These are phyloP conservation scores for Backusella macrospora DNA, from an alignment of 192 early-diverging fungal species.

Conservation along the genomic window DNA sequence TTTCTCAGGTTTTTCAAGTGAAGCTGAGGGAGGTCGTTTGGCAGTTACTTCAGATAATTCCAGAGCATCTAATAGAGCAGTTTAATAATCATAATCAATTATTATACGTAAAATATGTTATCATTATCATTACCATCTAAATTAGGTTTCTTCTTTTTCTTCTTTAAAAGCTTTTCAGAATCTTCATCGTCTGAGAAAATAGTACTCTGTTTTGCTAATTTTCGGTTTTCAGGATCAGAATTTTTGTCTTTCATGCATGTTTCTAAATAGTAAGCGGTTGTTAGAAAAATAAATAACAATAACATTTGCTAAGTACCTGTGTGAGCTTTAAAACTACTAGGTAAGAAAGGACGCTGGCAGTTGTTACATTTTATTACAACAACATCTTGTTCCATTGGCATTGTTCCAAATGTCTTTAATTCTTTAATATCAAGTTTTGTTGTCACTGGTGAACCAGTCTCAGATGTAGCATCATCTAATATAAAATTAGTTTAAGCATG, in stretches of 20 bases:
- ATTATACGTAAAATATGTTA: not conserved
- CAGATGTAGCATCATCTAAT: slow-evolving; percentile 35
- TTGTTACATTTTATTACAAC: slow-evolving; percentile 66
- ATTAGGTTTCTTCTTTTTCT: not conserved
- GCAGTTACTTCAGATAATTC: slow-evolving; percentile 28
- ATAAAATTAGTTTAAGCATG: not conserved
- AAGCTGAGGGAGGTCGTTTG: slow-evolving; percentile 41
- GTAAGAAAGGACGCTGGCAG: slow-evolving; percentile 67
- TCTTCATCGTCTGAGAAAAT: slow-evolving; percentile 29
- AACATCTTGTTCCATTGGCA: slow-evolving; percentile 64
- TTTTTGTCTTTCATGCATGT: slow-evolving; percentile 13
- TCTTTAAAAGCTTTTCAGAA: not conserved
- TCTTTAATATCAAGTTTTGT: slow-evolving; percentile 45
- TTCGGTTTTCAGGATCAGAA: slow-evolving; percentile 23
- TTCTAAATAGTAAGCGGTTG: not conserved
- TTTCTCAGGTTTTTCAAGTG: slow-evolving; percentile 52
- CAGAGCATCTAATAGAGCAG: slow-evolving; percentile 30
- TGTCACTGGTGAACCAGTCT: slow-evolving; percentile 36
- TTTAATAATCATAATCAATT: not conserved
- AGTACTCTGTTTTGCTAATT: slow-evolving; percentile 16
- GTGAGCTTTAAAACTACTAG: slow-evolving; percentile 65
- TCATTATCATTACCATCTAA: not conserved
- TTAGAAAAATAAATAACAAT: not conserved
- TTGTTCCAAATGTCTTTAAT: slow-evolving; percentile 55
- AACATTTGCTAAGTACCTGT: slow-evolving; percentile 45